A percentile compares a stretch with the other conserved stretches of the same genome.
Conservation (phyloP, 2,329 filamentous ascomycete species). For the Venturia effusa region DNA sequence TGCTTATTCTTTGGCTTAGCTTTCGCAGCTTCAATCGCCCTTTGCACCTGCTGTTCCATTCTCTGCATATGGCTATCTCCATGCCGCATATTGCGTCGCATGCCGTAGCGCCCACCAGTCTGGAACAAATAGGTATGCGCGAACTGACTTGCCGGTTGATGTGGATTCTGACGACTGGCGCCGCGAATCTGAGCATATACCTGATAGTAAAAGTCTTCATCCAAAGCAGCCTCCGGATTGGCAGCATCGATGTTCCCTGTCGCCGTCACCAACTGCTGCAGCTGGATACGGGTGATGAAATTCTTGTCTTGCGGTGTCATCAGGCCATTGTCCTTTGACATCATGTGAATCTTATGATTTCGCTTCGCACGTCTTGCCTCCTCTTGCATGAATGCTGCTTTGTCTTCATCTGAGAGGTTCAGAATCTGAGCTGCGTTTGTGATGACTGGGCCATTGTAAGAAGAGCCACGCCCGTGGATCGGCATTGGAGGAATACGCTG, state of each 20-base stretch:
- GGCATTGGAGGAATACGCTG: conserved; percentile 1
- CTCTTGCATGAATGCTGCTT: conserved; percentile 71
- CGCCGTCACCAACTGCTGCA: conserved; percentile 89
- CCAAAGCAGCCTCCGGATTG: conserved; percentile 66
- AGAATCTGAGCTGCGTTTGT: conserved; percentile 63
- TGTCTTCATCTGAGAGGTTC: conserved; percentile 73
- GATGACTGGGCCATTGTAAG: conserved; percentile 42
- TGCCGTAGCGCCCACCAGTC: conserved; percentile 73
- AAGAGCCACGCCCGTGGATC: conserved; percentile 30
- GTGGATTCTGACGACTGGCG: conserved; percentile 78
- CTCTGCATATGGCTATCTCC: conserved; percentile 96
- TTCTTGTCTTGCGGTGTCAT: conserved; percentile 99
- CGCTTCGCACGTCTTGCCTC: conserved; percentile 93
- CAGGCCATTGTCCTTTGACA: conserved; percentile 88
- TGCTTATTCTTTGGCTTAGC: conserved; percentile 97
- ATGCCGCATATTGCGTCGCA: conserved; percentile 63
- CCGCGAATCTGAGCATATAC: conserved; percentile 92
- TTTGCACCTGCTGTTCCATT: conserved; percentile 98
- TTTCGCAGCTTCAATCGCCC: conserved; percentile 93
- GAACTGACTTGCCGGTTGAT: conserved; percentile 89
- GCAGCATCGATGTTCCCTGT: conserved; percentile 78
- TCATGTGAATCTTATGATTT: conserved; percentile 92
- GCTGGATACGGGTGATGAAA: conserved; percentile 94
- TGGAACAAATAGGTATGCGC: conserved; percentile 97
- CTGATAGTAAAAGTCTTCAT: conserved; percentile 97